A percentile compares a stretch with the other conserved stretches of the same genome.
Evolutionary conservation across 148 eudicot genomes (phyloP).

Genomic region (Arctostaphylos glauca): DNA sequence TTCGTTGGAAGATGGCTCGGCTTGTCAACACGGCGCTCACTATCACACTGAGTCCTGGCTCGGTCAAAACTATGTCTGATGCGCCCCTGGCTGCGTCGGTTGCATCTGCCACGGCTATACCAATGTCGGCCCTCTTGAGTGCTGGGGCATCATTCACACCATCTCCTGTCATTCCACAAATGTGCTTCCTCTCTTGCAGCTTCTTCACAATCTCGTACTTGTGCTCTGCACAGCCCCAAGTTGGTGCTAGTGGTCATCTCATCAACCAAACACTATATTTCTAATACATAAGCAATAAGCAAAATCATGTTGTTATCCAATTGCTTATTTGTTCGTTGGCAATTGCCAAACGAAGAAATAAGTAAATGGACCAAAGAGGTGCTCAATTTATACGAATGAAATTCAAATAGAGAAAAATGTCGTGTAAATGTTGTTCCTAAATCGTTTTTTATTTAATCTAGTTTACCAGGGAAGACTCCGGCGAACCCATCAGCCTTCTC

Average conservation of each 20-base stretch:
- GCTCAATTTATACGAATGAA: too few relatives aligned
- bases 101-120: constrained; percentile 92
- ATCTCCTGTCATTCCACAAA: constrained; percentile 96
- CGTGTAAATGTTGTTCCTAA: not conserved
- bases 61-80: constrained; percentile 85
- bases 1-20: constrained; percentile 92
- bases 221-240: constrained; percentile 55
- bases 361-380: not conserved
- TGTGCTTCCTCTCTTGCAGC: constrained; percentile 88
- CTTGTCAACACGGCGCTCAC: constrained; percentile 84
- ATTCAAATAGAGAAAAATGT: too few relatives aligned
- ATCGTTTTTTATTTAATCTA: not conserved
- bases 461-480: constrained; percentile 90
- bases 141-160: constrained; percentile 99
- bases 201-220: constrained; percentile 91
- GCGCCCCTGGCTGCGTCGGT: constrained; percentile 95
- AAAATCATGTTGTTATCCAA: not conserved
- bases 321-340: too few relatives aligned
- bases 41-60: constrained; percentile 93
- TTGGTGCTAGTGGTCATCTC: not conserved
- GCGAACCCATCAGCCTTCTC: constrained; percentile 97
- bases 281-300: not conserved
- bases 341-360: not conserved
- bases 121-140: constrained; percentile 86
- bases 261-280: too few relatives aligned